Evolutionary conservation across 1,284 basidiomycete species (phyloP), one percentile per base, ranked within the genome.

Genomic region (Tilletia walkeri): DNA sequence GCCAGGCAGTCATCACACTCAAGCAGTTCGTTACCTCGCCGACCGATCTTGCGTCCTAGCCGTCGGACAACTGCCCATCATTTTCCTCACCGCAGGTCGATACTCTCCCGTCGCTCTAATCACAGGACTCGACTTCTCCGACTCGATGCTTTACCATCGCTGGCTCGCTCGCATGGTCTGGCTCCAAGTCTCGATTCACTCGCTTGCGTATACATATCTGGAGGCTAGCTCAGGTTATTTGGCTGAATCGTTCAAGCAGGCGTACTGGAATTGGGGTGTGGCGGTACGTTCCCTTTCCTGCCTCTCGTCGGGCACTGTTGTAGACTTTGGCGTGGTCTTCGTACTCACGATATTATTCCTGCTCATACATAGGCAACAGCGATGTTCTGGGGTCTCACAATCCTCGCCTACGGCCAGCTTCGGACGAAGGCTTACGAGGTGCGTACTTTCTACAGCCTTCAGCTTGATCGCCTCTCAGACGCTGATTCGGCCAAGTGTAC

Each of bases 131-230:
- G 20, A 70, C 45, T 83, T 82, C 73, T 75, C 79, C 48, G 79
- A 75, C 12, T 68, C 79, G 34, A 81, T 84, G 70, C 72, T 84
- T 1, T 79, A 79, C 36, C 84, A 85, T 49, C 77, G 83, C 9
- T 83, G 81, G 81, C 74, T 85, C 7, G 79, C 81, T 0, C 66
- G 82, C 3, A 67, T 79, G 38, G 76, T 77, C 65, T 78, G 73
- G 65, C 2, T 75, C 4, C 76, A 82, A 30, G 79, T 73, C 34
- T 9, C 77, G 20, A n/a, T 80, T 3, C 84, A 85, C 49, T 74
- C 73, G 6, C n/a, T 71, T 14, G 72, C 63, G 9, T 79, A 67
- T 65, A 74, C 75, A 14, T 53, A 69, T 69, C 2, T 61, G 69
- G 70, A 70, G 6, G 48, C 69, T 3, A 50, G 66, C 9, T 38